These are phyloP conservation scores for Fusarium mangiferae DNA, from an alignment of 2,329 filamentous ascomycete species.

Conservation along the genomic window DNA sequence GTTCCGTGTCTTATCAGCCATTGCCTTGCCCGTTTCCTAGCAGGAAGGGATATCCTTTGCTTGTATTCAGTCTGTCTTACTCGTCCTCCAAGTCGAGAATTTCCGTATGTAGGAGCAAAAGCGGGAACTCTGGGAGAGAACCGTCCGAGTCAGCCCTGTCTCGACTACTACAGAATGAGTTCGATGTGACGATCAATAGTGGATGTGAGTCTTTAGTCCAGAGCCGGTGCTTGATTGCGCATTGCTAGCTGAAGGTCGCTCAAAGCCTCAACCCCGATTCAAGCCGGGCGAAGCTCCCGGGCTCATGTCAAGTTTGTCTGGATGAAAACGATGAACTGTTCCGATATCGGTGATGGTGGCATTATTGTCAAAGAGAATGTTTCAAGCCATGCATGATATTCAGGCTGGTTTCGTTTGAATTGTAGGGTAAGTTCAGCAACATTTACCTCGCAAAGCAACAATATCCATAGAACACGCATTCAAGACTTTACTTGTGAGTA, in stretches of 20 bases:
- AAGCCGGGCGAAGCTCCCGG: background rate
- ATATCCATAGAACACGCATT: too few relatives aligned
- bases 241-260: background rate
- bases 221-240: background rate
- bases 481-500: background rate
- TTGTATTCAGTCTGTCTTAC: background rate
- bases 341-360: background rate
- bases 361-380: background rate
- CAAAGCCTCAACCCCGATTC: background rate
- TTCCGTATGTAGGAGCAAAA: background rate
- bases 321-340: background rate
- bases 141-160: conserved; percentile 21
- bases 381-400: background rate
- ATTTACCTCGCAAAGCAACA: background rate
- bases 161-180: background rate
- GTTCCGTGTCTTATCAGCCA: background rate
- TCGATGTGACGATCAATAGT: background rate
- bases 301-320: background rate
- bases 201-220: background rate
- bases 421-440: background rate
- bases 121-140: background rate
- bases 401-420: background rate
- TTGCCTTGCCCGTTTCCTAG: background rate
- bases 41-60: background rate
- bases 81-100: background rate